Conservation (phyloP, 805 yeast genomes). For the Schwanniomyces occidentalis region DNA sequence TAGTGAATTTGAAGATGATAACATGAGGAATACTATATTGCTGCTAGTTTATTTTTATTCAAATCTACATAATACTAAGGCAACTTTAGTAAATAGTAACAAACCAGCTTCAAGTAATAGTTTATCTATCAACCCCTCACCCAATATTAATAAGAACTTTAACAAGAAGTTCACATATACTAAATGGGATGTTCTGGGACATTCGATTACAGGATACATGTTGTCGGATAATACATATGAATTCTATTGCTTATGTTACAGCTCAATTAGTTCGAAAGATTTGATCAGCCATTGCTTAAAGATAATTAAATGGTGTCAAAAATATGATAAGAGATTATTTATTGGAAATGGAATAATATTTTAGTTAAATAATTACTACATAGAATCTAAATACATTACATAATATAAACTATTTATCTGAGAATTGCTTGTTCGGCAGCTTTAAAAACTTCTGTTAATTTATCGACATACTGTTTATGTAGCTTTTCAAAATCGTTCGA, state of each 20-base stretch:
- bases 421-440: constrained; percentile 52
- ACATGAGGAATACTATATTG: constrained; percentile 27
- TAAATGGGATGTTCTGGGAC: constrained; percentile 34
- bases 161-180: constrained; percentile 48
- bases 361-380: constrained; percentile 9
- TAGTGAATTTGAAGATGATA: constrained; percentile 17
- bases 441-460: constrained; percentile 57
- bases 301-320: constrained; percentile 75
- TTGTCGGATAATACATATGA: constrained; percentile 33
- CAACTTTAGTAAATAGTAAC: constrained; percentile 10
- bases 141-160: constrained; percentile 22
- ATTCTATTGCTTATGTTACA: constrained; percentile 41
- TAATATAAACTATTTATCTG: constrained; percentile 21
- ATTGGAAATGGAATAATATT: constrained; percentile 71
- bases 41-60: constrained; percentile 41
- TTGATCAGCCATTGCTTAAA: constrained; percentile 62
- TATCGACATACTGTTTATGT: constrained; percentile 63
- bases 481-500: constrained; percentile 63
- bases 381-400: not conserved
- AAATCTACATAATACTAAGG: constrained; percentile 22
- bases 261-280: constrained; percentile 52
- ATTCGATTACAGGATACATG: constrained; percentile 35
- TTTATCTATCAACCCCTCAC: constrained; percentile 10
- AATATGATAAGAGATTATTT: constrained; percentile 68
- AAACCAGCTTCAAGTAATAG: constrained; percentile 12